phyloP scores from a whole-genome alignment of 306 rosid species.

The Lablab purpureus region DNA sequence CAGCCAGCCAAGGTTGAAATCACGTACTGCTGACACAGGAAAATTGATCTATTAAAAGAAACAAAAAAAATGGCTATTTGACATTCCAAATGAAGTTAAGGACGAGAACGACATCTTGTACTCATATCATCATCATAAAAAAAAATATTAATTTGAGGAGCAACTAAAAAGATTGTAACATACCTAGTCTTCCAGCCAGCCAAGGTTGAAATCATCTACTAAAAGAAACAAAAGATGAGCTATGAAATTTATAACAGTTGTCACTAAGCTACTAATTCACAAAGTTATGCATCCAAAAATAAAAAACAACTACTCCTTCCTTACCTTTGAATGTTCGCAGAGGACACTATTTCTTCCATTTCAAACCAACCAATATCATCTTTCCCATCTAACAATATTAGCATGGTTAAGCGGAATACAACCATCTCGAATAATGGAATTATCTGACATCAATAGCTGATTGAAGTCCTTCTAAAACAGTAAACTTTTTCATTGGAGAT shows the following conservation, averaged over 20 bases:
- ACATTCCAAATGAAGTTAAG: slow-evolving; percentile 14
- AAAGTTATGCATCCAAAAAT: slow-evolving; percentile 36
- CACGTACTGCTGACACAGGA: too few species aligned
- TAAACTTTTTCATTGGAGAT: slow-evolving; percentile 20
- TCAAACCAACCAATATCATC: slow-evolving; percentile 30
- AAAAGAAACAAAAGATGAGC: slow-evolving; percentile 28
- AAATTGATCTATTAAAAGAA: slow-evolving; percentile 39
- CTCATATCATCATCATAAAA: background rate
- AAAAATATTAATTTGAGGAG: background rate
- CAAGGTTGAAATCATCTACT: slow-evolving; percentile 36
- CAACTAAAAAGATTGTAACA: background rate
- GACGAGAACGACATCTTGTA: slow-evolving; percentile 3
- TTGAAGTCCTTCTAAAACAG: slow-evolving; percentile 20
- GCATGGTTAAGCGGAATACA: slow-evolving; percentile 20
- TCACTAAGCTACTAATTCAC: slow-evolving; percentile 27
- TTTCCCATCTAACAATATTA: slow-evolving; percentile 21
- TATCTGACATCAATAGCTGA: slow-evolving; percentile 30
- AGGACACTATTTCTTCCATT: slow-evolving; percentile 22
- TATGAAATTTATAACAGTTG: slow-evolving; percentile 19
- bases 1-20: slow-evolving; percentile 38
- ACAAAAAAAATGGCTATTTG: too few species aligned
- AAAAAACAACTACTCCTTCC: slow-evolving; percentile 25
- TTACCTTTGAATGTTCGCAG: slow-evolving; percentile 46
- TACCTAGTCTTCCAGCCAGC: slow-evolving; percentile 43
- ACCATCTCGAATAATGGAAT: slow-evolving; percentile 30